Evolutionary conservation across 441 rosid species (phyloP).

Genomic region (Erodium moschatum): DNA sequence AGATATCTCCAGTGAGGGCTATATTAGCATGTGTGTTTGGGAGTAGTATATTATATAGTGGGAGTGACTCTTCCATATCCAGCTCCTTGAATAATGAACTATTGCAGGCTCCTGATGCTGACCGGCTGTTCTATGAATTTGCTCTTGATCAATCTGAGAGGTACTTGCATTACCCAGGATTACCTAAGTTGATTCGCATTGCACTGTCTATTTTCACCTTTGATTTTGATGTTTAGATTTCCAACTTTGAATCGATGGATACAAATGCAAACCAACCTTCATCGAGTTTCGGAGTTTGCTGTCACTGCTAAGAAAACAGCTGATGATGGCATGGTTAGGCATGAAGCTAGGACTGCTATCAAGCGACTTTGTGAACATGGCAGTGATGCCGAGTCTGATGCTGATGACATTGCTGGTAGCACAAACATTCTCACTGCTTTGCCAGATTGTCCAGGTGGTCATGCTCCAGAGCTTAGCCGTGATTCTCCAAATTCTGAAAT

Average conservation of each 20-base stretch:
- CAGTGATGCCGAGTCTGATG: constrained; percentile 71
- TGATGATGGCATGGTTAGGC: constrained; percentile 40
- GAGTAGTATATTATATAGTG: constrained; percentile 74
- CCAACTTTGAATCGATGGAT: constrained; percentile 97
- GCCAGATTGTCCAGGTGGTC: constrained; percentile 43
- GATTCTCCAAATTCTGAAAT: constrained; percentile 37
- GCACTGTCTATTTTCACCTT: constrained; percentile 19
- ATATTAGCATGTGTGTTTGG: constrained; percentile 96
- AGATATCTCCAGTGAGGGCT: constrained; percentile 91
- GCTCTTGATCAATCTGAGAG: constrained; percentile 99
- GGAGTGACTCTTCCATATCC: constrained; percentile 63
- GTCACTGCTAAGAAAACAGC: constrained; percentile 56
- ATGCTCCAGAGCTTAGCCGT: constrained; percentile 29
- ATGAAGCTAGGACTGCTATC: constrained; percentile 49
- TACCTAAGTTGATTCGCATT: constrained; percentile 12
- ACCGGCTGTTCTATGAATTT: constrained; percentile 79
- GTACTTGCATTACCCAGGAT: constrained; percentile 32
- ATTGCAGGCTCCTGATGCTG: constrained; percentile 64
- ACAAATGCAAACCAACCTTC: constrained; percentile 95
- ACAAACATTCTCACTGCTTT: constrained; percentile 31
- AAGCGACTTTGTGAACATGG: constrained; percentile 79
- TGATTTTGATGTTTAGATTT: constrained; percentile 44
- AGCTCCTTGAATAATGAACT: constrained; percentile 58
- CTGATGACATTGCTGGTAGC: constrained; percentile 45
- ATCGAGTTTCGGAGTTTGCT: constrained; percentile 88